Evolutionary conservation across 106 monocot genomes (phyloP).

Genomic region (Posidonia australis): DNA sequence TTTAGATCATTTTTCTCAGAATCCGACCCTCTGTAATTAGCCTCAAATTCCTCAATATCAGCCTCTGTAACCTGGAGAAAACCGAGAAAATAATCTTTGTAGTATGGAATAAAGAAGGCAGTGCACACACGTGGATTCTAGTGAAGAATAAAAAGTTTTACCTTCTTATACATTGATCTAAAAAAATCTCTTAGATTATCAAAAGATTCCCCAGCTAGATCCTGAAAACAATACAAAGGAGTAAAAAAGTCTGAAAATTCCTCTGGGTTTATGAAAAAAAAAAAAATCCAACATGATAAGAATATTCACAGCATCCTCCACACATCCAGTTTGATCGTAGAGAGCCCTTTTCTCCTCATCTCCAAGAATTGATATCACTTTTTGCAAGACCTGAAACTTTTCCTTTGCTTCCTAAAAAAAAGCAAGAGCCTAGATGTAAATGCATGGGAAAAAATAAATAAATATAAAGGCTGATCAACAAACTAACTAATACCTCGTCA

Average conservation of each 20-base stretch:
- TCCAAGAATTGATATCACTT: constrained; percentile 90
- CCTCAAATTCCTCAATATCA: constrained; percentile 97
- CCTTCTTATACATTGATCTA: constrained; percentile 68
- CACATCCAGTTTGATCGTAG: constrained; percentile 92
- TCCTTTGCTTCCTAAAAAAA: constrained; percentile 80
- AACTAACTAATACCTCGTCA: constrained; percentile 51
- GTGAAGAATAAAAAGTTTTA: constrained; percentile 11
- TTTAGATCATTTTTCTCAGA: constrained; percentile 85
- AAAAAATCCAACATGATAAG: neutral
- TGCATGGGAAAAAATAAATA: neutral
- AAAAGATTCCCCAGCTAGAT: constrained; percentile 57
- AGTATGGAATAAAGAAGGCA: neutral
- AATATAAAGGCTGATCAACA: neutral
- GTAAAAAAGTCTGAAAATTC: neutral
- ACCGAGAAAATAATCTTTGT: neutral
- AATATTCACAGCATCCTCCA: constrained; percentile 67
- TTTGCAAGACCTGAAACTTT: constrained; percentile 94
- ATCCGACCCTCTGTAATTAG: constrained; percentile 87
- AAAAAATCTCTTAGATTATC: constrained; percentile 81
- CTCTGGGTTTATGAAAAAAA: neutral
- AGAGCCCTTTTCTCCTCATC: constrained; percentile 88
- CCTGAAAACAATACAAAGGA: constrained; percentile 20
- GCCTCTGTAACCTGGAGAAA: constrained; percentile 60
- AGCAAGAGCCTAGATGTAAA: neutral
- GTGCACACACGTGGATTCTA: neutral